Base-by-base conservation (phyloP, 208 protist genomes). In the Leishmania gerbilli region DNA sequence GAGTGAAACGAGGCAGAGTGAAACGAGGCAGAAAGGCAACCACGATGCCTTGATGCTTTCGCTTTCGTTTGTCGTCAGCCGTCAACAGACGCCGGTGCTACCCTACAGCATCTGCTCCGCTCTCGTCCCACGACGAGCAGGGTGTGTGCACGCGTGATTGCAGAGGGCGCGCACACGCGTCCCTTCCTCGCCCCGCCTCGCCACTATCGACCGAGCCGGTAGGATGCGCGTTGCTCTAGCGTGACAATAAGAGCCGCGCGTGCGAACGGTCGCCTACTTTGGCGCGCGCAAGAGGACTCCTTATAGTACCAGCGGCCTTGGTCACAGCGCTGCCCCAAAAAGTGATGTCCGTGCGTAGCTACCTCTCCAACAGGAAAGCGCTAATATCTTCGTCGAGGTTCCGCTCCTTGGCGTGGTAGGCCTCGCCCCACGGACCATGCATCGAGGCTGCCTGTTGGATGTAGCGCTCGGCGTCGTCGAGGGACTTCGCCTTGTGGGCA, bases 381-480 rank as follows among this genome's bases (percentile, higher is more conserved):
- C 79, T 68, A 42, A 93, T 81, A n/a, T 91, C 93, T 0, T 84
- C 86, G 71, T 94, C 91, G 11, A 97, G 86, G 27, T 56, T 77
- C 3, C 74, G 68, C 51, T 80, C 77, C 72, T 88, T 86, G 51
- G 69, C 76, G 8, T 49, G 45, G 79, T 90, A 94, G 9, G 65
- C 21, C 4, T 75, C 68, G 1, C 81, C 80, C 92, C 93, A 97
- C 34, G 85, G 53, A 2, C 88, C 88, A 67, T 67, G 72, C 37
- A 84, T 60, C 45, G 83, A 49, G 2, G 58, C 47, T 0, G 91
- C 92, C 75, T 97, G 92, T 47, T 79, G 71, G 37, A 90, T 84
- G 84, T 94, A 95, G n/a, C 88, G 86, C 74, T 93, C 82, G 37
- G 80, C 84, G 19, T 82, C 80, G 71, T 95, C 92, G 37, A 80